phyloP scores from a whole-genome alignment of 805 yeast species.

The Wickerhamiella spandovensis region DNA sequence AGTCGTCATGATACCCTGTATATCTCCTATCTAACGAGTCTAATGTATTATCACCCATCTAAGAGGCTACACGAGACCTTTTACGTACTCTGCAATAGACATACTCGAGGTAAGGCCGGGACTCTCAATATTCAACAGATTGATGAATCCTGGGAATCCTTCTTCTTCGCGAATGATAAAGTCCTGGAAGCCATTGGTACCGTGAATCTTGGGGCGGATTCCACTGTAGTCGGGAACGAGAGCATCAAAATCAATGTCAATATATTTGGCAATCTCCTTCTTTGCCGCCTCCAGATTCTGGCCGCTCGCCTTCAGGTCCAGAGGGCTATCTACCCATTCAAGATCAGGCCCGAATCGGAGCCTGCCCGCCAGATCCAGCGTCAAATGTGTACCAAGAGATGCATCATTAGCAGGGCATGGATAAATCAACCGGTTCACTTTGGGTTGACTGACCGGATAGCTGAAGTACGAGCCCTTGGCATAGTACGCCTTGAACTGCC shows the following conservation, averaged over 20 bases:
- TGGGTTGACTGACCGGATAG: constrained; percentile 36
- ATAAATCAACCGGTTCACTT: constrained; percentile 47
- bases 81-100: constrained; percentile 72
- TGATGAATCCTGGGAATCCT: constrained; percentile 66
- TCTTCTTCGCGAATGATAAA: constrained; percentile 59
- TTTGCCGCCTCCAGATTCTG: constrained; percentile 41
- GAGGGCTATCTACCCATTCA: constrained; percentile 48
- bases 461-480: constrained; percentile 81
- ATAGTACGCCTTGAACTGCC: constrained; percentile 46
- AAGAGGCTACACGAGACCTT: constrained; percentile 10
- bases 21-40: neutral
- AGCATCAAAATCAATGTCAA: constrained; percentile 38
- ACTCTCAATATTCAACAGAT: constrained; percentile 72
- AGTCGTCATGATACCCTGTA: neutral
- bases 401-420: constrained; percentile 65
- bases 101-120: constrained; percentile 78
- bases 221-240: constrained; percentile 65
- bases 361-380: constrained; percentile 69
- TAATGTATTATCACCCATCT: too few species aligned
- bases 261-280: constrained; percentile 46
- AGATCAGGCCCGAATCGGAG: constrained; percentile 80
- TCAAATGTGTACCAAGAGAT: constrained; percentile 81
- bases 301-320: constrained; percentile 21
- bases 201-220: constrained; percentile 62
- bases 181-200: constrained; percentile 43